These are phyloP conservation scores for Starmerella potacharoeniae DNA, from an alignment of 805 yeast genomes.

Conservation along the genomic window DNA sequence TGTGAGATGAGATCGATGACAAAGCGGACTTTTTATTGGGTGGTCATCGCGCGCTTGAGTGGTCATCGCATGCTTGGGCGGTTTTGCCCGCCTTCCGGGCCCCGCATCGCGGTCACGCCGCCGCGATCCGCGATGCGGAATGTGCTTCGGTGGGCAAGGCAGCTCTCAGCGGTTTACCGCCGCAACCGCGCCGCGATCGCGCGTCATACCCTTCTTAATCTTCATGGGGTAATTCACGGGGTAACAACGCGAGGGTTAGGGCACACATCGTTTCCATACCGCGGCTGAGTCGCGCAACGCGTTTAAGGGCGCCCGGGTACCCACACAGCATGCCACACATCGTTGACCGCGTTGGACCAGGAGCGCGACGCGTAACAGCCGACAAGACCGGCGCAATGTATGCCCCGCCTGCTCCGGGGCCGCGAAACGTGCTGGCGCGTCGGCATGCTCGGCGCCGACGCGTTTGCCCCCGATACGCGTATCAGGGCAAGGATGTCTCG, in stretches of 20 bases:
- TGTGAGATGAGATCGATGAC: background rate
- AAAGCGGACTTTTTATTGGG: background rate
- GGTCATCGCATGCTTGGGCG: too few species aligned
- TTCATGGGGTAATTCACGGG: background rate
- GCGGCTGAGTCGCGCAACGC: slow-evolving; percentile 1
- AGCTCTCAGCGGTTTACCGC: background rate
- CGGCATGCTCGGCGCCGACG: background rate
- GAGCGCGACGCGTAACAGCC: background rate
- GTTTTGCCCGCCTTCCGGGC: too few species aligned
- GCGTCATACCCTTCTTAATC: background rate
- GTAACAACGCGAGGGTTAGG: background rate
- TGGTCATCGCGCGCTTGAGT: background rate
- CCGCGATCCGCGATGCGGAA: background rate
- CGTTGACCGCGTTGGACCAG: background rate
- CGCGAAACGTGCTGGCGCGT: too few species aligned
- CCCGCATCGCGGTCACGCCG: too few species aligned
- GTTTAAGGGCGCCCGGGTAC: background rate
- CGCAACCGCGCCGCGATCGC: background rate
- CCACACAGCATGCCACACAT: background rate
- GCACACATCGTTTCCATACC: background rate
- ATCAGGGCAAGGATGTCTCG: background rate
- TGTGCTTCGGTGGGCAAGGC: background rate
- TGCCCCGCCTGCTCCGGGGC: too few species aligned
- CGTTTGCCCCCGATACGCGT: background rate
- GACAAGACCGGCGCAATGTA: too few species aligned